Percentiles rank a stretch among this genome's conserved stretches.
These are phyloP conservation scores for Ascochyta fabae DNA, from an alignment of 2,329 filamentous ascomycete genomes.

Conservation along the genomic window DNA sequence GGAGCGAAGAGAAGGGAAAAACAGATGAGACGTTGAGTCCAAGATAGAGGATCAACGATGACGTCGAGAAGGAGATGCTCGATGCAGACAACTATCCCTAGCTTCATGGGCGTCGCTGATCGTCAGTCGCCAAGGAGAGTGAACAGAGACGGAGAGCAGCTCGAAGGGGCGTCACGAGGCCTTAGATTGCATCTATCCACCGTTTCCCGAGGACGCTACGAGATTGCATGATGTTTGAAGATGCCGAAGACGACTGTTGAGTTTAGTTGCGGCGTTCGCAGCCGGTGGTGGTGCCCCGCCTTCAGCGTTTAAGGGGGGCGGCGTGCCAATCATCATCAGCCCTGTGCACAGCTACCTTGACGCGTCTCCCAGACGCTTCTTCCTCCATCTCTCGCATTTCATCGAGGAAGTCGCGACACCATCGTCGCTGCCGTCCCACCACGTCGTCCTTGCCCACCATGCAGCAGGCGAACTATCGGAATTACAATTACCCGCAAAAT, in stretches of 20 bases:
- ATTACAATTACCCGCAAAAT: constrained; percentile 45
- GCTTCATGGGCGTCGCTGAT: constrained; percentile 15
- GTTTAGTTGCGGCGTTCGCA: constrained; percentile 17
- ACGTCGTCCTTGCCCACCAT: constrained; percentile 42
- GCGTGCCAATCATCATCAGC: constrained; percentile 20
- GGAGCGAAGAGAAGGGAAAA: not conserved
- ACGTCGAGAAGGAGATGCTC: constrained; percentile 2
- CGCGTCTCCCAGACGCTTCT: constrained; percentile 16
- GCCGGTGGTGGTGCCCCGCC: constrained; percentile 16
- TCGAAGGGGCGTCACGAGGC: not conserved
- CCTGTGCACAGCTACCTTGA: constrained; percentile 20
- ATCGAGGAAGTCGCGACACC: constrained; percentile 23
- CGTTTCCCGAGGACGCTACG: not conserved
- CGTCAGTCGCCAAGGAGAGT: constrained; percentile 19
- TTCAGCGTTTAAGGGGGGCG: constrained; percentile 18
- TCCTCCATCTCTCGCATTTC: constrained; percentile 19
- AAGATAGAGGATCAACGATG: constrained; percentile 16
- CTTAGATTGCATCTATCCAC: constrained; percentile 2
- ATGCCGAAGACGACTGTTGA: constrained; percentile 11
- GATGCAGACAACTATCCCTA: constrained; percentile 5
- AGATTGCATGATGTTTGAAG: constrained; percentile 9
- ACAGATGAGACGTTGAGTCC: not conserved
- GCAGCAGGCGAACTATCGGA: constrained; percentile 54
- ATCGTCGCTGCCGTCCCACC: constrained; percentile 39
- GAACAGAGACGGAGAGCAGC: constrained; percentile 11